Evolutionary conservation across 2,329 filamentous ascomycete species (phyloP), one percentile per base, ranked within the genome.

Genomic region (Epichloe glyceriae): DNA sequence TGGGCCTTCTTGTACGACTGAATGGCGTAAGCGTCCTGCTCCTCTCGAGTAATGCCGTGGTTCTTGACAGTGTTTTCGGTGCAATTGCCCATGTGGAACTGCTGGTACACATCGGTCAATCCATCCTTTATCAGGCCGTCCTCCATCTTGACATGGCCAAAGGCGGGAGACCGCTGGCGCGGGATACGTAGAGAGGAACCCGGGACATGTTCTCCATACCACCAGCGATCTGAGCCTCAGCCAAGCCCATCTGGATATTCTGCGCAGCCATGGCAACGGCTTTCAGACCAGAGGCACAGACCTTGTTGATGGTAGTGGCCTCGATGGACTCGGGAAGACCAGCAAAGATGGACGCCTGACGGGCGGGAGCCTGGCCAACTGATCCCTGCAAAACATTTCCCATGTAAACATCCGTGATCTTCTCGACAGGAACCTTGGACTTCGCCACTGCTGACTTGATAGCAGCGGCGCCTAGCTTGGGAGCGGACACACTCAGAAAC

Each of bases 131-230:
- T 85, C 60, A 98, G 70, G 0, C 91, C 93, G 62, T 98, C 93
- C 67, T 95, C 85, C 68, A 95, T 73, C 68, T 86, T 86, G 58
- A 93, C 75, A 61, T 95, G 82, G 35, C 93, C 93, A 62, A 97
- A 96, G 0, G 88, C 73, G 1, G 90, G 87, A 93, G 75, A 55
- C 85, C 80, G 61, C 82, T 88, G n/a, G 88, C 81, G 34, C 93
- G 82, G 7, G 86, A 82, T 33, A 94, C 71, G 64, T 96, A 97
- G 69, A 94, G 94, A 3, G 93, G 93, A 4, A 95, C 88, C 39
- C 86, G 79, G 5, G 87, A 88, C 93, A 98, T 98, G 69, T 88
- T 96, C 73, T 98, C 93, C 86, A 98, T 96, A 50, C 93, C 93
- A 55, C 93, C 93, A 1, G 93, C 93, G 7, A 97, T 76, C 65